Evolutionary conservation across 495 filamentous ascomycete species (phyloP).

Genomic region (Aspergillus nanangensis): DNA sequence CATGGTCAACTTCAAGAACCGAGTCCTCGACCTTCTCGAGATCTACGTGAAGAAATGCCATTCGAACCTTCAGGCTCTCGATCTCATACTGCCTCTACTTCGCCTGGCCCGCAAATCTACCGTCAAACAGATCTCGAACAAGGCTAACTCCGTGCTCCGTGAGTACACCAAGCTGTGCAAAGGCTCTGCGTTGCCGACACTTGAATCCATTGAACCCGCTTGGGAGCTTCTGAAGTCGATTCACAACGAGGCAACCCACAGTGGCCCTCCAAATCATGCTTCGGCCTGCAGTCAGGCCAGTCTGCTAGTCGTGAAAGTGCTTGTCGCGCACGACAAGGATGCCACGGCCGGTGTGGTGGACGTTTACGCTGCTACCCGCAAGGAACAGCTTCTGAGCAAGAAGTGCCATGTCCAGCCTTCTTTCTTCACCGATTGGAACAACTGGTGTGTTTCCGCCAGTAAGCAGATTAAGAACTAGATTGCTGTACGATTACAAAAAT

Average conservation of each 20-base stretch:
- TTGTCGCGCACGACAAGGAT: constrained; percentile 47
- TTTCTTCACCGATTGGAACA: constrained; percentile 66
- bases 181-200: constrained; percentile 41
- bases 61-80: constrained; percentile 57
- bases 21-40: constrained; percentile 80
- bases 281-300: constrained; percentile 59
- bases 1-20: constrained; percentile 93
- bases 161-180: constrained; percentile 68
- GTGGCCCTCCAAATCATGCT: constrained; percentile 53
- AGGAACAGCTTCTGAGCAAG: constrained; percentile 49
- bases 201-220: constrained; percentile 39
- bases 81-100: constrained; percentile 63
- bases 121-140: constrained; percentile 68
- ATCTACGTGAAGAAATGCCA: constrained; percentile 82
- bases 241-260: constrained; percentile 66
- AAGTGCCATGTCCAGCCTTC: constrained; percentile 54
- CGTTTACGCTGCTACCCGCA: constrained; percentile 55
- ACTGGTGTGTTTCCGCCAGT: constrained; percentile 55
- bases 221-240: constrained; percentile 60
- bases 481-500: constrained; percentile 1
- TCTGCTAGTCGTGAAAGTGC: constrained; percentile 56
- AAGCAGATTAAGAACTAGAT: constrained; percentile 38
- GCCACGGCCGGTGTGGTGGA: constrained; percentile 45
- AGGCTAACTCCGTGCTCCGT: constrained; percentile 62
- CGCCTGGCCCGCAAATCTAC: constrained; percentile 55